Evolutionary conservation across 179 eudicot species (phyloP).

Genomic region (Corrigiola litoralis): DNA sequence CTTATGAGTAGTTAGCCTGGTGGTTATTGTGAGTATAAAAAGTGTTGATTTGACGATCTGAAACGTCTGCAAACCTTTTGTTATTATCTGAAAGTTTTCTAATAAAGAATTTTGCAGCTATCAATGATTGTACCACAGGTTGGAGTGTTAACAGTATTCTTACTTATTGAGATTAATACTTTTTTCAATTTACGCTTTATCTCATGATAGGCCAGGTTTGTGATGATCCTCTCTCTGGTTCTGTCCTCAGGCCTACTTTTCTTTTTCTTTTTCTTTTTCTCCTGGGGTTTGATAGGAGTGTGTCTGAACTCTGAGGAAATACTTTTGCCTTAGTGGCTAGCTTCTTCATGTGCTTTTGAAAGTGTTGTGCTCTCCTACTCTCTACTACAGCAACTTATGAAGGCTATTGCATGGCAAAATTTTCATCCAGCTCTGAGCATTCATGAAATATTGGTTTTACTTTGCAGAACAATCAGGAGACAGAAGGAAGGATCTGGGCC

Average conservation of each 20-base stretch:
- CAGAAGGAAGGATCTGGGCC: constrained; percentile 53
- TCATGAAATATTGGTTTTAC: constrained; percentile 9
- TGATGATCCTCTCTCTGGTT: not conserved
- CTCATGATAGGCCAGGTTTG: not conserved
- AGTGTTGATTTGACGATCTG: no score
- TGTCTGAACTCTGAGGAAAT: not conserved
- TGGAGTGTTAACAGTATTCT: not conserved
- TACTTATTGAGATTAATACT: not conserved
- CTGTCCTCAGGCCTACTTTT: no score
- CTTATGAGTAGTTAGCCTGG: no score
- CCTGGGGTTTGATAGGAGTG: not conserved
- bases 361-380: not conserved
- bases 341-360: not conserved
- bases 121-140: no score
- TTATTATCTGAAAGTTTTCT: no score
- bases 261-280: not conserved
- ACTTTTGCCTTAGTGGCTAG: not conserved
- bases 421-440: not conserved
- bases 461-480: constrained; percentile 60
- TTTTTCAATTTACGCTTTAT: not conserved
- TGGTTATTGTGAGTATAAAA: no score
- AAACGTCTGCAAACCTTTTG: no score
- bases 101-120: no score
- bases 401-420: not conserved
- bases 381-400: not conserved